Conservation (phyloP, 805 yeast species). For the Myxozyma nipponensis region DNA sequence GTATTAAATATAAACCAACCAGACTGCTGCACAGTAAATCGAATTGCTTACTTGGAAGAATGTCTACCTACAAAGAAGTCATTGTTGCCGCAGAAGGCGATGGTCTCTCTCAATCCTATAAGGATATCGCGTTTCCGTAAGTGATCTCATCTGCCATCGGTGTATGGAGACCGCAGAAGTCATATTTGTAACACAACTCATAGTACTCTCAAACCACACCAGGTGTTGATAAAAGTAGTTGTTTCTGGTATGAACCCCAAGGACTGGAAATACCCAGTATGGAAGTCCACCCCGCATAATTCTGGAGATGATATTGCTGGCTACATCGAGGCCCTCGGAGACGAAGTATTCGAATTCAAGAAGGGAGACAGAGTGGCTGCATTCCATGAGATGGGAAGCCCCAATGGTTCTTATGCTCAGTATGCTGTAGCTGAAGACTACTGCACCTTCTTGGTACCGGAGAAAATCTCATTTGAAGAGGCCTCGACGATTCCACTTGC, state of each 20-base stretch:
- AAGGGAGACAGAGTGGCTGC: conserved; percentile 25
- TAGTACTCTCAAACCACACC: background rate
- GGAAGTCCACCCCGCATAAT: conserved; percentile 4
- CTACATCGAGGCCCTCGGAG: conserved; percentile 15
- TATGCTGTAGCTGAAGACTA: conserved; percentile 16
- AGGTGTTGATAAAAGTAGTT: conserved; percentile 23
- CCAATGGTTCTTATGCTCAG: conserved; percentile 23
- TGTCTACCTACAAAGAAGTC: background rate
- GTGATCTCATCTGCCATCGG: background rate
- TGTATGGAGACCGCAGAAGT: background rate
- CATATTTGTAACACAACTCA: too few species aligned
- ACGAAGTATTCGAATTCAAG: conserved; percentile 13
- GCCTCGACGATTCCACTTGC: conserved; percentile 23
- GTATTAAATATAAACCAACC: too few species aligned
- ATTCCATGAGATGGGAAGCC: conserved; percentile 16
- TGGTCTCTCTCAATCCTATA: background rate
- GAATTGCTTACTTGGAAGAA: too few species aligned
- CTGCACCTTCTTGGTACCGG: conserved; percentile 20
- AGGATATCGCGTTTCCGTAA: background rate
- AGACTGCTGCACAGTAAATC: too few species aligned
- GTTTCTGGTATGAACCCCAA: conserved; percentile 25
- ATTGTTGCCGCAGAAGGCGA: background rate
- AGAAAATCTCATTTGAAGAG: conserved; percentile 17
- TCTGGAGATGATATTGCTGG: conserved; percentile 27
- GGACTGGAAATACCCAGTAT: conserved; percentile 22